Evolutionary conservation across 495 filamentous ascomycete species (phyloP), one percentile per base, ranked within the genome.

Genomic region (Xeromyces bisporus): DNA sequence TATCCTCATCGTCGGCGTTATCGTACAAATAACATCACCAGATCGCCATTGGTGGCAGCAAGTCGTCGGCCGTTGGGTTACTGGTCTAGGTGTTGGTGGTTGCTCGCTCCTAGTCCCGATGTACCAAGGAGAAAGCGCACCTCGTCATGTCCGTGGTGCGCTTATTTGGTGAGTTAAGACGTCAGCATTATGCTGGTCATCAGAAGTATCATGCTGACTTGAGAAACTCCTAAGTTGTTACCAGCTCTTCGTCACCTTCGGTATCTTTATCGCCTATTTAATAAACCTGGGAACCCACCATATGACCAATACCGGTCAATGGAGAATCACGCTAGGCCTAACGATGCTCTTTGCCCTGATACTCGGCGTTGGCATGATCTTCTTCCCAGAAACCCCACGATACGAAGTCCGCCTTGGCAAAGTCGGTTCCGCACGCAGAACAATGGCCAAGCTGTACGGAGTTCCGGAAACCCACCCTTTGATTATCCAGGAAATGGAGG

Each of bases 241-340:
- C 56, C 82, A 91, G 54, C 69, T 91, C 1, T 84, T 89, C 52
- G 80, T 92, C 56, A 87, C 83, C 6, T 53, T 84, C 23, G 83
- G 83, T 36, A 91, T 87, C 52, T 81, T 83, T 56, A 62, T 73
- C 5, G 76, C 80, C 31, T 73, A 83, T 51, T 73, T 73, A 46
- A 72, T 87, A 58, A 83, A 89, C 51, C 77, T 67, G 47, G 80
- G 79, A 16, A 85, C 81, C 14, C 55, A 73, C 33, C 51, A 34
- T 18, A 35, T 59, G 11, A 29, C 43, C 0, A 48, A 46, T 7
- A 59, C 66, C 21, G 68, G 57, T 21, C 72, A 77, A 23, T 91
- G 82, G 78, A 64, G 77, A 16, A 80, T 92, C 32, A 72, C 81
- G 16, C 80, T 78, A 46, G 82, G 77, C 7, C 50, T 91, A 14